These are phyloP conservation scores for Quercus alba DNA, from an alignment of 306 rosid species.

Conservation along the genomic window DNA sequence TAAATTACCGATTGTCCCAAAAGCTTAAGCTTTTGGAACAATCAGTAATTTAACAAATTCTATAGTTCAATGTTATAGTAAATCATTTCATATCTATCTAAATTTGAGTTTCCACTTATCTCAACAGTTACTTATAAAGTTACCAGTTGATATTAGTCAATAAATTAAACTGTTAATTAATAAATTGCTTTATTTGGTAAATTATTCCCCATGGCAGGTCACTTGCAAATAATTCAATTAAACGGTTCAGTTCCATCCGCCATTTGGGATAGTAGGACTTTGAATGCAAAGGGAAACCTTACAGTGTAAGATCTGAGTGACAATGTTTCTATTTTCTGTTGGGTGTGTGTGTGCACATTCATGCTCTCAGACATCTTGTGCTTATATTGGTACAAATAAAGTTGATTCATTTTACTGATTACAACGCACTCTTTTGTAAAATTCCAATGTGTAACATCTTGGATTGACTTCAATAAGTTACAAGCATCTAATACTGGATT, in stretches of 20 bases:
- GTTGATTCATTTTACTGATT: too few species aligned
- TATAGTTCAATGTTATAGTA: background rate
- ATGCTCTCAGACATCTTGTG: too few species aligned
- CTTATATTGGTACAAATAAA: too few species aligned
- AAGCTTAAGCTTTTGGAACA: too few species aligned
- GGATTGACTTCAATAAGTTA: background rate
- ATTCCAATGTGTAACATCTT: background rate
- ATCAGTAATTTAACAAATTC: background rate
- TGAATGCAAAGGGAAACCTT: constrained; percentile 17
- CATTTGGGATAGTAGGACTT: constrained; percentile 60
- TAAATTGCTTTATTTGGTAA: constrained; percentile 6
- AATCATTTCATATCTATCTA: background rate
- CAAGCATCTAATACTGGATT: background rate
- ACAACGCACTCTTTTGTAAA: background rate
- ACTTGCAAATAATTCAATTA: constrained; percentile 65
- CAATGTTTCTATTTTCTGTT: background rate
- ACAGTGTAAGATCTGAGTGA: too few species aligned
- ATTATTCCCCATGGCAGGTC: constrained; percentile 53
- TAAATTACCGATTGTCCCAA: too few species aligned
- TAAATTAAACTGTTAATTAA: constrained; percentile 7
- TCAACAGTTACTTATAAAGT: background rate
- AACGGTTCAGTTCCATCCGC: constrained; percentile 58
- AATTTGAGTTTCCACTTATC: background rate
- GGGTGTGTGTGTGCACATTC: too few species aligned
- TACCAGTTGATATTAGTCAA: background rate